A percentile compares a stretch with the other conserved stretches of the same genome.
These are phyloP conservation scores for Naganishia onofrii DNA, from an alignment of 768 basidiomycete genomes.

Conservation along the genomic window DNA sequence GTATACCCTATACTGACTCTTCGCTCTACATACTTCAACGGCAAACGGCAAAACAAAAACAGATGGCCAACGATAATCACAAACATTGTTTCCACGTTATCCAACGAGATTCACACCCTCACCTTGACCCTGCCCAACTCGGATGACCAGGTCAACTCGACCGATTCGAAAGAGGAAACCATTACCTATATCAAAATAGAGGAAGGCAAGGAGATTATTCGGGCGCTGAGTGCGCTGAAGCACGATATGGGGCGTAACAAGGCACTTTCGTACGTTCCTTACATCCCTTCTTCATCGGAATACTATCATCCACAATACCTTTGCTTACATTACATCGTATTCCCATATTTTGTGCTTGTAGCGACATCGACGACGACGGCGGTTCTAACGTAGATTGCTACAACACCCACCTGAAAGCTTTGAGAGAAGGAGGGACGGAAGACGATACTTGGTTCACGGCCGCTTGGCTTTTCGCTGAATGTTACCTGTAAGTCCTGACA, in stretches of 20 bases:
- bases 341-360: conserved; percentile 48
- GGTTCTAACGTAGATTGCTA: conserved; percentile 69
- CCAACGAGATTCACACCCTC: conserved; percentile 66
- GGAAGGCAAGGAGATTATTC: conserved; percentile 79
- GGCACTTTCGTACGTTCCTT: conserved; percentile 60
- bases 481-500: conserved; percentile 49
- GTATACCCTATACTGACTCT: no score
- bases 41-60: no score
- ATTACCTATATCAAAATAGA: conserved; percentile 54
- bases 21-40: no score
- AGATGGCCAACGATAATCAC: conserved; percentile 80
- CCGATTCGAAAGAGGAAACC: conserved; percentile 33
- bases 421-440: conserved; percentile 52
- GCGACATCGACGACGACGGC: conserved; percentile 71
- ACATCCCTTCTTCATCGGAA: background rate
- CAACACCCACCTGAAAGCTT: conserved; percentile 64
- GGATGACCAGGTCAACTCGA: no score
- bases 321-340: no score
- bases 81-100: conserved; percentile 70
- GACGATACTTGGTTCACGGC: conserved; percentile 78
- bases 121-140: conserved; percentile 46
- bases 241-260: conserved; percentile 82
- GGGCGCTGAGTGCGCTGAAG: conserved; percentile 71
- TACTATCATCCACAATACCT: no score
- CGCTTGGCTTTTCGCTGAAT: conserved; percentile 97